Evolutionary conservation across 2,329 filamentous ascomycete genomes (phyloP).

Genomic region (Trichocomaceae sp.): DNA sequence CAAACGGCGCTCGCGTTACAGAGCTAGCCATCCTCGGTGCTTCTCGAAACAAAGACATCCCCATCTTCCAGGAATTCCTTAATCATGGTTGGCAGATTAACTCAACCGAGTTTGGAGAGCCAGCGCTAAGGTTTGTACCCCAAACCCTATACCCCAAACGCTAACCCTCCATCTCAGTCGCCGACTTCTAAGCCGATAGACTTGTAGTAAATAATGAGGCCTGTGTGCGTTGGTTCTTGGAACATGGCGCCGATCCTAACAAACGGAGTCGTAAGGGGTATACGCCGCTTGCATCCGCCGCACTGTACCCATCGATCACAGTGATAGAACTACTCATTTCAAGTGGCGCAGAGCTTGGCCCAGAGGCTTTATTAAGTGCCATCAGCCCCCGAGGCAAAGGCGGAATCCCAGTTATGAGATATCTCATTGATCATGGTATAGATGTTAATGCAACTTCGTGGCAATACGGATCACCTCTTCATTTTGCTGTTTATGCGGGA

Average conservation of each 20-base stretch:
- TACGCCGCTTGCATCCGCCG: no score
- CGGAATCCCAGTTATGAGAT: conserved; percentile 1
- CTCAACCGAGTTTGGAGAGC: conserved; percentile 1
- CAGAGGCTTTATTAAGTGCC: not conserved
- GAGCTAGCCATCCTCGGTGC: not conserved
- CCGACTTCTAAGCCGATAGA: not conserved
- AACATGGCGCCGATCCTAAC: not conserved
- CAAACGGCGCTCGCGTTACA: not conserved
- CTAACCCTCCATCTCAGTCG: no score
- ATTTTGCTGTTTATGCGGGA: not conserved
- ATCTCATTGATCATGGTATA: conserved; percentile 2
- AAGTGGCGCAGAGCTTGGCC: not conserved
- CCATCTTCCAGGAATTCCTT: not conserved
- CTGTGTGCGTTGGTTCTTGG: conserved; percentile 1
- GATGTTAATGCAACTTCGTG: not conserved
- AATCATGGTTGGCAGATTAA: not conserved
- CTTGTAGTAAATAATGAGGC: not conserved
- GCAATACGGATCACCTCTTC: not conserved
- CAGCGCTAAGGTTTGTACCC: not conserved
- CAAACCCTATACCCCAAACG: no score
- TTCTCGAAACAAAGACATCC: not conserved
- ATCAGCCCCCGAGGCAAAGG: not conserved
- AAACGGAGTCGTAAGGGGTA: not conserved
- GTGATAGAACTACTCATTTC: not conserved
- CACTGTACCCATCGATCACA: not conserved